Conservation (phyloP, 805 yeast species). For the Candida maltosa region DNA sequence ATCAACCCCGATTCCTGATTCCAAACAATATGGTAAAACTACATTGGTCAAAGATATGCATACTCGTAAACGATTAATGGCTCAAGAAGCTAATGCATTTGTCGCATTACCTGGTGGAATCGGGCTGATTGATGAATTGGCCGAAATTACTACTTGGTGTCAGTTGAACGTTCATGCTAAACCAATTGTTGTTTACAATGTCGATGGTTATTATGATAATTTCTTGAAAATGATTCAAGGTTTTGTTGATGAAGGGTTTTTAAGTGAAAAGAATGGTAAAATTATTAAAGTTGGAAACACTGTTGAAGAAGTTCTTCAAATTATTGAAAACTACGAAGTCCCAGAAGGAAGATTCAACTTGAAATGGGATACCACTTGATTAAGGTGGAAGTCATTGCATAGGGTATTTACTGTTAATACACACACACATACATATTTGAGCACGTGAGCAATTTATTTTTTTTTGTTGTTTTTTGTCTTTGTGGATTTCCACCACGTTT, state of each 20-base stretch:
- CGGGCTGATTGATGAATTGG: constrained; percentile 84
- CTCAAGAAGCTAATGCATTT: constrained; percentile 79
- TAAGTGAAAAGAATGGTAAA: constrained; percentile 60
- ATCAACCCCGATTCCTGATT: constrained; percentile 60
- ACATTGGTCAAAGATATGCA: constrained; percentile 87
- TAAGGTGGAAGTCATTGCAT: too few species aligned
- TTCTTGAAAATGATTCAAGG: constrained; percentile 59
- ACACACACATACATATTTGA: too few species aligned
- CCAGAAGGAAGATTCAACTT: constrained; percentile 75
- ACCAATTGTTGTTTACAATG: constrained; percentile 76
- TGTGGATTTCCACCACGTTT: too few species aligned
- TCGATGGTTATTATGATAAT: constrained; percentile 76
- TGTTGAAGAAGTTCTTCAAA: constrained; percentile 63
- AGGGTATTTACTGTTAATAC: too few species aligned
- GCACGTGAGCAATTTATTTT: too few species aligned
- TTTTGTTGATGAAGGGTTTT: constrained; percentile 64
- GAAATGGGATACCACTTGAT: constrained; percentile 49
- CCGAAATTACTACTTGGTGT: constrained; percentile 89
- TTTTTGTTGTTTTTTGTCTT: too few species aligned
- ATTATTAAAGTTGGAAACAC: constrained; percentile 68
- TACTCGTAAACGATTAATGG: constrained; percentile 84
- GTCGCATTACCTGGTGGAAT: constrained; percentile 91
- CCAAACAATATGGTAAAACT: constrained; percentile 65
- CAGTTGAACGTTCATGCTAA: constrained; percentile 83
- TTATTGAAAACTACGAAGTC: constrained; percentile 55